Percentiles rank a stretch among this genome's conserved stretches.
These are phyloP conservation scores for Kwoniella europaea DNA, from an alignment of 768 basidiomycete genomes.

Conservation along the genomic window DNA sequence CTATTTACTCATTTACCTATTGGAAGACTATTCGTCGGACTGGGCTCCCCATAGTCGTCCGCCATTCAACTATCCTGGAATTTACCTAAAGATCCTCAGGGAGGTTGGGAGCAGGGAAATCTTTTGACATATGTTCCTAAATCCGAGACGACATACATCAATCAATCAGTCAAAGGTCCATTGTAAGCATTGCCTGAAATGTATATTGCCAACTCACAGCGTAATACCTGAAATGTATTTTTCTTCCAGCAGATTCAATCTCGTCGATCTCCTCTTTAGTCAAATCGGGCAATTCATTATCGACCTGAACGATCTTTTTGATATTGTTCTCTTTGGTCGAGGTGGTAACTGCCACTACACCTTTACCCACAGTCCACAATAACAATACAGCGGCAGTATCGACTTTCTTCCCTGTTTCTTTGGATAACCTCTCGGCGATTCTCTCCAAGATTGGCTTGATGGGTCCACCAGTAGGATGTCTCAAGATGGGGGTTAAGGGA, in stretches of 20 bases:
- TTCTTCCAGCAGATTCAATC: conserved; percentile 53
- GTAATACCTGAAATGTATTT: conserved; percentile 54
- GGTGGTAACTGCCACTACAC: conserved; percentile 50
- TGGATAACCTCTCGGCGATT: conserved; percentile 36
- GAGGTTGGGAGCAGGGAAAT: conserved; percentile 49
- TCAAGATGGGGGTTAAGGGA: conserved; percentile 51
- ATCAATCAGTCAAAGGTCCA: no score
- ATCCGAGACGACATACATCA: no score
- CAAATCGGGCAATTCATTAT: conserved; percentile 35
- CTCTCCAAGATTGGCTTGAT: conserved; percentile 47
- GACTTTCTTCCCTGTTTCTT: conserved; percentile 38
- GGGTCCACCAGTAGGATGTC: conserved; percentile 44
- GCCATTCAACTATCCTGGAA: no score
- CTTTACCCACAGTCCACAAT: conserved; percentile 51
- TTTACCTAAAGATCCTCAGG: conserved; percentile 24
- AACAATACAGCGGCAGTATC: conserved; percentile 38
- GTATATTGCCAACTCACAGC: conserved; percentile 22
- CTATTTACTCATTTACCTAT: no score
- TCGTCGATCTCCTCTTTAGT: conserved; percentile 55
- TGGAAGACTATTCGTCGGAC: no score
- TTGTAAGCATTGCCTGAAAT: no score
- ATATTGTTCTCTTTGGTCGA: conserved; percentile 40
- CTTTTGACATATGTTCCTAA: conserved; percentile 53
- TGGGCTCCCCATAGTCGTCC: no score
- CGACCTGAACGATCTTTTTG: conserved; percentile 42